Conservation (phyloP, 2,329 filamentous ascomycete genomes). For the Penicillium vulpinum region DNA sequence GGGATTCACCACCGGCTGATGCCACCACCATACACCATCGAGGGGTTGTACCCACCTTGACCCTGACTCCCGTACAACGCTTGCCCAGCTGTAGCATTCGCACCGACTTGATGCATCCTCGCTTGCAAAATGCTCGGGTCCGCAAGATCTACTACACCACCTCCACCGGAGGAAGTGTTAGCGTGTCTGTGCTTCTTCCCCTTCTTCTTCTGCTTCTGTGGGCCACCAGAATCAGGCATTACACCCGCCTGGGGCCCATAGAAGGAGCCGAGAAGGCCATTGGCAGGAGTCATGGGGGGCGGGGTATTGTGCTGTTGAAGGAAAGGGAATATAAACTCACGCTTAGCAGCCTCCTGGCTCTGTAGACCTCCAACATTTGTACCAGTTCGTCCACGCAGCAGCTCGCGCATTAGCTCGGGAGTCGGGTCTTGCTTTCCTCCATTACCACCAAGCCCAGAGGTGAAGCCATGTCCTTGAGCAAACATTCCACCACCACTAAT, state of each 20-base stretch:
- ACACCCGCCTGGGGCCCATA: constrained; percentile 82
- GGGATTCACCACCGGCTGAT: constrained; percentile 65
- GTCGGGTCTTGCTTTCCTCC: constrained; percentile 69
- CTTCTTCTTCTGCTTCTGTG: constrained; percentile 99
- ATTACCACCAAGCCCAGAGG: constrained; percentile 63
- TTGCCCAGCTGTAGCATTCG: constrained; percentile 71
- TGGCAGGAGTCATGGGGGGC: constrained; percentile 86
- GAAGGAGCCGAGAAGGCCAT: constrained; percentile 86
- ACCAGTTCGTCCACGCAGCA: constrained; percentile 69
- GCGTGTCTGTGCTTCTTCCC: constrained; percentile 99
- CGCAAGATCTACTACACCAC: constrained; percentile 99
- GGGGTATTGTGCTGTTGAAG: constrained; percentile 85
- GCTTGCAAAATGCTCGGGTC: constrained; percentile 99
- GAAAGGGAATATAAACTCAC: constrained; percentile 97
- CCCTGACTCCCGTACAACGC: constrained; percentile 84
- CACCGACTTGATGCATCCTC: constrained; percentile 88
- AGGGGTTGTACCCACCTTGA: constrained; percentile 85
- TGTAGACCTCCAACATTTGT: constrained; percentile 64
- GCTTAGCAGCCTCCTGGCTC: constrained; percentile 85
- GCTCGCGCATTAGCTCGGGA: constrained; percentile 76
- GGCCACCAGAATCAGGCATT: constrained; percentile 78
- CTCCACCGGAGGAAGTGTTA: constrained; percentile 99
- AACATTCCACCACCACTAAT: constrained; percentile 80
- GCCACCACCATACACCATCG: constrained; percentile 75
- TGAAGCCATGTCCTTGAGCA: constrained; percentile 82